Conservation (phyloP, 805 yeast genomes). For the Wickerhamiella cacticola region DNA sequence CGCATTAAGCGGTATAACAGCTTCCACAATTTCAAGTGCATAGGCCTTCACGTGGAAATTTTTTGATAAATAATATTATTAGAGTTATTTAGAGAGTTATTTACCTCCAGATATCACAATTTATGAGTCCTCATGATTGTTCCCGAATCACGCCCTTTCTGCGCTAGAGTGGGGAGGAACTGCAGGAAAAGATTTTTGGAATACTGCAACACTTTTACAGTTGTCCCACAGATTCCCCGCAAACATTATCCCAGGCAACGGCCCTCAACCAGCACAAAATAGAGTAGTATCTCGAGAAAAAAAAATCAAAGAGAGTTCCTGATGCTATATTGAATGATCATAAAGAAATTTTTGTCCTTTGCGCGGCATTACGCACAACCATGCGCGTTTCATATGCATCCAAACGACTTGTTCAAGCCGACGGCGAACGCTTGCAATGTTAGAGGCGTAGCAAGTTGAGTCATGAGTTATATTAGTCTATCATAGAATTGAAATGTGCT, state of each 20-base stretch:
- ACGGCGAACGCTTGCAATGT: neutral
- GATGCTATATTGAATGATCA: neutral
- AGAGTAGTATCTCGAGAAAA: too few species aligned
- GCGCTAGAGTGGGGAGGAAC: too few species aligned
- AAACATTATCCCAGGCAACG: neutral
- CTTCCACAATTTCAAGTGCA: neutral
- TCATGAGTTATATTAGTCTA: neutral
- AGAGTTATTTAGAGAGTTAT: neutral
- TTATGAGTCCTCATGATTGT: neutral
- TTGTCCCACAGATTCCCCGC: slow-evolving; percentile 3
- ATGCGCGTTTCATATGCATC: neutral
- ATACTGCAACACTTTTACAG: too few species aligned
- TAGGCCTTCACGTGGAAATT: neutral
- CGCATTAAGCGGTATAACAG: neutral
- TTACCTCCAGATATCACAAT: neutral
- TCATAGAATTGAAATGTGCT: neutral
- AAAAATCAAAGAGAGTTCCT: too few species aligned
- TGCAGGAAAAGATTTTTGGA: too few species aligned
- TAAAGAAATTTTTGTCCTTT: neutral
- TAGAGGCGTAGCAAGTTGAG: neutral
- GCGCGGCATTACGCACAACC: neutral
- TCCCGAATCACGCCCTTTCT: neutral
- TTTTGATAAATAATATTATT: neutral
- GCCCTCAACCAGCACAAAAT: neutral
- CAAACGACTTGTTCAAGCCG: neutral